Evolutionary conservation across 2,329 filamentous ascomycete species (phyloP).

Genomic region (Sclerotinia nivalis): DNA sequence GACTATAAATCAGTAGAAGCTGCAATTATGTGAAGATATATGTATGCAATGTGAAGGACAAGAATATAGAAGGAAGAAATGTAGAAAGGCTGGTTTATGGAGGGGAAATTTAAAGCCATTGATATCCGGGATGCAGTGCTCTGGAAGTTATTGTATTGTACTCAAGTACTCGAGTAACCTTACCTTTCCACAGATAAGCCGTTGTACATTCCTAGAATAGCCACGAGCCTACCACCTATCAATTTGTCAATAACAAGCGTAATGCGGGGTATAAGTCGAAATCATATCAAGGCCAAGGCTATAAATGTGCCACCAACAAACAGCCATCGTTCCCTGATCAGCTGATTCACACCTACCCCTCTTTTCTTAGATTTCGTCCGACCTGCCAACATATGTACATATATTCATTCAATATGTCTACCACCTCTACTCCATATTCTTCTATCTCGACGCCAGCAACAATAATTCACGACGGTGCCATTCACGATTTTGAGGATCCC

Average conservation of each 20-base stretch:
- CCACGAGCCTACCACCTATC: neutral
- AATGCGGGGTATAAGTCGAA: conserved; percentile 1
- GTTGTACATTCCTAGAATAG: conserved; percentile 31
- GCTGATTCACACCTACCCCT: conserved; percentile 8
- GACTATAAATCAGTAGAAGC: neutral
- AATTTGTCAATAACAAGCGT: neutral
- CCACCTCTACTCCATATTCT: conserved; percentile 10
- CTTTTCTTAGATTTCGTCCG: neutral
- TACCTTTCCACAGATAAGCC: conserved; percentile 26
- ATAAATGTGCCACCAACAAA: neutral
- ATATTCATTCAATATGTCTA: conserved; percentile 11
- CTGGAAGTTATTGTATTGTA: too few relatives aligned
- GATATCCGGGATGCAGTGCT: conserved; percentile 16
- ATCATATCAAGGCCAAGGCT: neutral
- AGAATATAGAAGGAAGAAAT: neutral
- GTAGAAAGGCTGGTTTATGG: neutral
- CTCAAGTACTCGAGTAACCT: neutral
- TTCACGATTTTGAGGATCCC: conserved; percentile 29
- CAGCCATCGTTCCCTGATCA: neutral
- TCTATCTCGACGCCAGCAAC: conserved; percentile 16
- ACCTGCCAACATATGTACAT: neutral
- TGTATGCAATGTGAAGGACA: neutral
- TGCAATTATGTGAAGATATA: neutral
- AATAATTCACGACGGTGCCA: conserved; percentile 15
- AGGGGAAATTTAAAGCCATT: conserved; percentile 9